Conservation (phyloP, 1,139 yeast species). For the Saccharomyces hybrid region DNA sequence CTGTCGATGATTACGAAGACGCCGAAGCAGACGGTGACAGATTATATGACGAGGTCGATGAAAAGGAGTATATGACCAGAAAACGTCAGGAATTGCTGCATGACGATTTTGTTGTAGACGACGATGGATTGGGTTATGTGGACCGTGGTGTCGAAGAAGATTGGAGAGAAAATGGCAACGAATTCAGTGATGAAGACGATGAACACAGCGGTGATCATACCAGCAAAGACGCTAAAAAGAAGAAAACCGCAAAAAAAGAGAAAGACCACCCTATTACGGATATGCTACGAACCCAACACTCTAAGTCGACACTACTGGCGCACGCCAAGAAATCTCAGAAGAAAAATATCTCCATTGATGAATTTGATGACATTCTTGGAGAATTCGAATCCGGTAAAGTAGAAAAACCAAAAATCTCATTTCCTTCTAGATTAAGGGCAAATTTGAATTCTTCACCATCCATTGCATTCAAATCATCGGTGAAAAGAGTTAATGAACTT, state of each 20-base stretch:
- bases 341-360: slow-evolving; percentile 32
- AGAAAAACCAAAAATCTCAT: slow-evolving; percentile 5
- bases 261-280: slow-evolving; percentile 18
- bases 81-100: slow-evolving; percentile 74
- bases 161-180: slow-evolving; percentile 41
- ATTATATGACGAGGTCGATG: slow-evolving; percentile 81
- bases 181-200: slow-evolving; percentile 31
- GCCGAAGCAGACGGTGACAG: slow-evolving; percentile 40
- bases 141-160: slow-evolving; percentile 81
- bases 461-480: not conserved
- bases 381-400: slow-evolving; percentile 34
- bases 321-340: slow-evolving; percentile 24
- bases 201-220: slow-evolving; percentile 16
- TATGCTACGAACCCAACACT: slow-evolving; percentile 25
- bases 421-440: not conserved
- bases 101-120: slow-evolving; percentile 92
- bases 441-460: not conserved
- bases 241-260: slow-evolving; percentile 12
- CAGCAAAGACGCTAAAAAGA: slow-evolving; percentile 30
- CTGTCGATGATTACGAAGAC: slow-evolving; percentile 17
- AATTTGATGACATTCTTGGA: slow-evolving; percentile 41
- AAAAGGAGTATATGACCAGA: slow-evolving; percentile 64
- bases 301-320: slow-evolving; percentile 13
- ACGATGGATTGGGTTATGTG: slow-evolving; percentile 74
- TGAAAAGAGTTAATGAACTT: slow-evolving; percentile 5